phyloP scores from a whole-genome alignment of 73 alveolate genomes.

The Paramecium pentaurelia region DNA sequence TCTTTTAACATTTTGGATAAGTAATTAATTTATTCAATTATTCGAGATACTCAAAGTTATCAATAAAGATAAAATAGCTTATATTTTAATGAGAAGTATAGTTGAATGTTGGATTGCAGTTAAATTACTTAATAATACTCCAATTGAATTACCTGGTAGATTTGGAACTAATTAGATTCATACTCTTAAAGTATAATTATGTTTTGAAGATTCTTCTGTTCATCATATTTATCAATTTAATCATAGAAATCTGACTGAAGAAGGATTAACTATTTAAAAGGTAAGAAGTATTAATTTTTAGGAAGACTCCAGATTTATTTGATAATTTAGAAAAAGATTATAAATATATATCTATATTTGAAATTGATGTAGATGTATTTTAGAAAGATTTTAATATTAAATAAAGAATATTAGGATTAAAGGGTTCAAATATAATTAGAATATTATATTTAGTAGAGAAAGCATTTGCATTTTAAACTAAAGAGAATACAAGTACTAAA shows the following conservation, averaged over 20 bases:
- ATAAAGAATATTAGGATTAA: constrained; percentile 3
- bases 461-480: constrained; percentile 6
- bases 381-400: constrained; percentile 3
- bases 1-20: neutral
- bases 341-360: constrained; percentile 24
- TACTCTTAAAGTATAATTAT: neutral
- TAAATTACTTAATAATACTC: neutral
- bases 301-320: neutral
- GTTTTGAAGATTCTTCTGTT: constrained; percentile 38
- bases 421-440: constrained; percentile 12
- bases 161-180: neutral
- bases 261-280: neutral
- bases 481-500: neutral
- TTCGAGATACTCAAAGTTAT: neutral
- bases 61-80: constrained; percentile 5
- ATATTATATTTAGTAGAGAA: constrained; percentile 11
- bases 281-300: neutral
- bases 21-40: neutral
- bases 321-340: neutral
- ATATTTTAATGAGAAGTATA: neutral
- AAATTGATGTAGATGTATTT: constrained; percentile 25
- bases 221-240: constrained; percentile 22
- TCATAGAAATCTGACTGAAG: neutral
- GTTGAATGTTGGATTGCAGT: constrained; percentile 36
- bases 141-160: neutral